Evolutionary conservation across 2,329 filamentous ascomycete species (phyloP).

Genomic region (Aspergillus amoenus): DNA sequence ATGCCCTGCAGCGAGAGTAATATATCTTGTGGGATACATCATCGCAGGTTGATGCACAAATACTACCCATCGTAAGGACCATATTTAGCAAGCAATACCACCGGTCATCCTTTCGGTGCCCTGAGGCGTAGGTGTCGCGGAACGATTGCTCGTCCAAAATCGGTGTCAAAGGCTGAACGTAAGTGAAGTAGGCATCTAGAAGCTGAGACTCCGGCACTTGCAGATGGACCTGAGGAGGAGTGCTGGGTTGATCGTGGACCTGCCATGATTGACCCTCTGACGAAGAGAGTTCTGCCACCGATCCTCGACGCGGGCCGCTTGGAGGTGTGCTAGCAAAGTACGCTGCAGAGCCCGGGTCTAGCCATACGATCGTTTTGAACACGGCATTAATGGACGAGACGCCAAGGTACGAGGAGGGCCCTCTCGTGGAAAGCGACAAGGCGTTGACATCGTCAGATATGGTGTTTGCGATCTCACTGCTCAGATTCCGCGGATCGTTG

Average conservation of each 20-base stretch:
- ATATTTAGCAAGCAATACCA: slow-evolving; percentile 75
- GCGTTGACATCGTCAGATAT: slow-evolving; percentile 72
- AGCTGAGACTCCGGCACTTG: slow-evolving; percentile 65
- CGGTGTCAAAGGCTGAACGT: slow-evolving; percentile 69
- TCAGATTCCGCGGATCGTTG: slow-evolving; percentile 43
- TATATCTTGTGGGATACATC: slow-evolving; percentile 69
- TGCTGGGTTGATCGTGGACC: slow-evolving; percentile 37
- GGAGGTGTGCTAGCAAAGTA: slow-evolving; percentile 47
- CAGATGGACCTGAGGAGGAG: slow-evolving; percentile 52
- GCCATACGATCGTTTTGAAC: slow-evolving; percentile 65
- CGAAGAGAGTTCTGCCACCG: slow-evolving; percentile 20
- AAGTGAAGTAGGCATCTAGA: slow-evolving; percentile 74
- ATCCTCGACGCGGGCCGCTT: slow-evolving; percentile 13
- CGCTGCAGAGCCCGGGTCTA: slow-evolving; percentile 51
- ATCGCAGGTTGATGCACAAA: slow-evolving; percentile 62
- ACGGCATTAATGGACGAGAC: slow-evolving; percentile 75
- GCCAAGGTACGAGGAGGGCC: slow-evolving; percentile 66
- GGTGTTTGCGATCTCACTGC: slow-evolving; percentile 56
- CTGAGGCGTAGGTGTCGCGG: slow-evolving; percentile 63
- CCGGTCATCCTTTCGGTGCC: slow-evolving; percentile 63
- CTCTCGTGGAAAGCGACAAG: slow-evolving; percentile 61
- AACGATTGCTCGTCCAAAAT: slow-evolving; percentile 73
- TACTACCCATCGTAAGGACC: slow-evolving; percentile 73
- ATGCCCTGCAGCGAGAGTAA: slow-evolving; percentile 66
- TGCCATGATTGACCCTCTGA: slow-evolving; percentile 23